Evolutionary conservation across 2,329 filamentous ascomycete species (phyloP).

Genomic region (Ophiocordyceps camponoti-floridani): DNA sequence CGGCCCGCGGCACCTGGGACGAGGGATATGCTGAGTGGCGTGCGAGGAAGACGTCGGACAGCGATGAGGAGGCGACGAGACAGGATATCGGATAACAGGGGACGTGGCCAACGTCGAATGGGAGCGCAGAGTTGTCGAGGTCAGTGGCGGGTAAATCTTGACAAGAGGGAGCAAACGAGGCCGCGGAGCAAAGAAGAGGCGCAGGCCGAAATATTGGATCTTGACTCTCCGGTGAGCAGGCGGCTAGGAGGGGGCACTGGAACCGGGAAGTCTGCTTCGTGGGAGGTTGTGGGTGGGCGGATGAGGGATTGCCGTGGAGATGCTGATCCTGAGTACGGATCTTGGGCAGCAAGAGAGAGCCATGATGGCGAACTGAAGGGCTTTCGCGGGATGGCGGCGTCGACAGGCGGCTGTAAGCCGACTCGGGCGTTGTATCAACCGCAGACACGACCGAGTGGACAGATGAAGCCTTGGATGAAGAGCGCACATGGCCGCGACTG

Average conservation of each 20-base stretch:
- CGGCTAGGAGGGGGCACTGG: background rate
- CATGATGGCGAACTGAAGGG: slow-evolving; percentile 61
- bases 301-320: slow-evolving; percentile 27
- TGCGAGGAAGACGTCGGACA: background rate
- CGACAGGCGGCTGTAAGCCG: slow-evolving; percentile 47
- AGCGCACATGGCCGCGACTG: slow-evolving; percentile 37
- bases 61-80: background rate
- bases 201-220: slow-evolving; percentile 9
- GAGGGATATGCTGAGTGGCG: background rate
- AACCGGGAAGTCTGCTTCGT: slow-evolving; percentile 16
- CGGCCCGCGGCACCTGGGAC: background rate
- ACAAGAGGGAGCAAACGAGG: slow-evolving; percentile 25
- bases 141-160: background rate
- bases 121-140: background rate
- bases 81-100: background rate
- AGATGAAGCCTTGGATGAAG: slow-evolving; percentile 48
- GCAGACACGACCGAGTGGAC: slow-evolving; percentile 43
- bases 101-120: slow-evolving; percentile 10
- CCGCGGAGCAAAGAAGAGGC: slow-evolving; percentile 49
- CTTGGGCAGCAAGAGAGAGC: slow-evolving; percentile 67
- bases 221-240: slow-evolving; percentile 8
- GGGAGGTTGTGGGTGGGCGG: slow-evolving; percentile 23
- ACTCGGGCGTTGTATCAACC: slow-evolving; percentile 38
- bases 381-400: slow-evolving; percentile 41
- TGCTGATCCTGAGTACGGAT: slow-evolving; percentile 73